A percentile compares a stretch with the other conserved stretches of the same genome.
phyloP scores from a whole-genome alignment of 768 basidiomycete genomes.

The Baorangia bicolor region DNA sequence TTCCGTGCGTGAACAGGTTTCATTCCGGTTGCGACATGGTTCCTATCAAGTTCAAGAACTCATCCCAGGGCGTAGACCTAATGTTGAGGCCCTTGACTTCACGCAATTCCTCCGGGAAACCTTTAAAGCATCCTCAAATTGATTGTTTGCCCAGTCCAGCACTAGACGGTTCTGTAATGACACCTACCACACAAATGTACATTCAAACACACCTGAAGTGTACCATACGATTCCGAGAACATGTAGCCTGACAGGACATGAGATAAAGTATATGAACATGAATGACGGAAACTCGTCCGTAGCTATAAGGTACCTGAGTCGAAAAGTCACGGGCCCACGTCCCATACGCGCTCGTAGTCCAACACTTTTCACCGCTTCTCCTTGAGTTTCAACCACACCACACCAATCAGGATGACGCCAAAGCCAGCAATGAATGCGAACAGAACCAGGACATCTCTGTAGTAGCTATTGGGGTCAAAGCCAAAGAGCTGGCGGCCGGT shows the following conservation, averaged over 20 bases:
- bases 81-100: background rate
- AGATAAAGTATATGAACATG: background rate
- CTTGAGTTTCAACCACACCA: slow-evolving; percentile 76
- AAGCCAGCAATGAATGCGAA: slow-evolving; percentile 87
- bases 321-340: background rate
- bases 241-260: background rate
- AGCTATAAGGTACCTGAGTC: background rate
- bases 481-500: slow-evolving; percentile 66
- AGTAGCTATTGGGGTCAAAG: slow-evolving; percentile 79
- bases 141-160: background rate
- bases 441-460: slow-evolving; percentile 83
- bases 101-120: background rate
- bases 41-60: background rate
- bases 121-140: background rate
- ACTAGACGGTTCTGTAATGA: background rate
- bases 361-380: slow-evolving; percentile 58
- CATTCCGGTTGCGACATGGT: background rate
- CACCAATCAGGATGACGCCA: slow-evolving; percentile 63
- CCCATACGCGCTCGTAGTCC: background rate
- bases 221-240: background rate
- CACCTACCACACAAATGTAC: background rate
- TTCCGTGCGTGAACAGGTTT: slow-evolving; percentile 8
- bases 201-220: background rate
- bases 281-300: background rate
- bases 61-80: background rate